Evolutionary conservation across 352 stramenopile species (phyloP).

Genomic region (Pythium aquatile): DNA sequence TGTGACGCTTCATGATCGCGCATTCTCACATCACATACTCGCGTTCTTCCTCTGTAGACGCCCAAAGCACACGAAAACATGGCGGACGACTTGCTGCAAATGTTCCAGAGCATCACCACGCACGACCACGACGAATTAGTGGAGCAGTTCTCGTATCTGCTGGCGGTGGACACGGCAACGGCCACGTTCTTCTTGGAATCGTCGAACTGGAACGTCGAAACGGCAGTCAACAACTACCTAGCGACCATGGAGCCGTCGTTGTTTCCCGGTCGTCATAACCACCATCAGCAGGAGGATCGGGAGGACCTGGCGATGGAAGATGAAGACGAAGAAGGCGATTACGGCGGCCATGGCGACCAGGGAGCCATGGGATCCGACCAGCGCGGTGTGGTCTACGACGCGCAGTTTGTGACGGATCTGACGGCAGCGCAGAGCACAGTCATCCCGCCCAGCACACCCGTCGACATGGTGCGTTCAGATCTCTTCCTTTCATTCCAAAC

Average conservation of each 20-base stretch:
- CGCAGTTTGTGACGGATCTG: conserved; percentile 69
- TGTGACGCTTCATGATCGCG: conserved; percentile 2
- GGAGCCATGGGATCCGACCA: conserved; percentile 10
- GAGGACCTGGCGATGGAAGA: conserved; percentile 65
- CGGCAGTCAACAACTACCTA: conserved; percentile 81
- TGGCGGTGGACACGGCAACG: conserved; percentile 67
- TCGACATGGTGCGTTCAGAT: conserved; percentile 55
- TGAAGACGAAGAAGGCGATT: conserved; percentile 14
- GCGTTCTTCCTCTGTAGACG: no score
- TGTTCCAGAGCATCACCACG: conserved; percentile 89
- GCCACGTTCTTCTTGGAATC: conserved; percentile 86
- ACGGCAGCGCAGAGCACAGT: conserved; percentile 54
- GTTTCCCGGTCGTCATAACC: conserved; percentile 16
- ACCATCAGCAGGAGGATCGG: conserved; percentile 6
- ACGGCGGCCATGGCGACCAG: conserved; percentile 8
- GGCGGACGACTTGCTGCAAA: conserved; percentile 81
- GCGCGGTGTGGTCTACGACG: conserved; percentile 31
- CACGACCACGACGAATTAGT: conserved; percentile 82
- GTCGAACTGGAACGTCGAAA: conserved; percentile 89
- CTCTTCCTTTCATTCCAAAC: neutral
- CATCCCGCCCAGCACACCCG: conserved; percentile 40
- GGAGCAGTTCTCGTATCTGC: conserved; percentile 76
- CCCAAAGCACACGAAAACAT: conserved; percentile 23
- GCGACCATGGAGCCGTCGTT: conserved; percentile 53
- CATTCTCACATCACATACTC: neutral